Evolutionary conservation across 2,329 filamentous ascomycete species (phyloP).

Genomic region (Chaetomium strumarium): DNA sequence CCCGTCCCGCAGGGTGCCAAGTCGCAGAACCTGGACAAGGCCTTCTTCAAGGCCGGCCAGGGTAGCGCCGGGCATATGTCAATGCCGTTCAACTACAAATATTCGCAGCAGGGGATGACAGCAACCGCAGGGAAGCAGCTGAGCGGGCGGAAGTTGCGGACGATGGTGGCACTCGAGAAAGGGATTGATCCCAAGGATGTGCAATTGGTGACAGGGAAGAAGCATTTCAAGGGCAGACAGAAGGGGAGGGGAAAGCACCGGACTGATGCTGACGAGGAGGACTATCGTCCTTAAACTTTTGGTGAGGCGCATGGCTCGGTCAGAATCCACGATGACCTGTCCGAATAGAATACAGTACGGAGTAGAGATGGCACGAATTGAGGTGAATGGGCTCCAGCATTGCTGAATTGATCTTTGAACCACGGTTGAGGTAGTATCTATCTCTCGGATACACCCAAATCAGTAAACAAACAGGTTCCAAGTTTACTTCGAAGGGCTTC

Average conservation of each 20-base stretch:
- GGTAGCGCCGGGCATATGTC: slow-evolving; percentile 60
- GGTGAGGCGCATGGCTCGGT: not conserved
- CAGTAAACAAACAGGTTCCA: no score
- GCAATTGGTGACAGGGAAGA: slow-evolving; percentile 64
- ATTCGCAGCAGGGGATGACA: slow-evolving; percentile 67
- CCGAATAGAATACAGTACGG: no score
- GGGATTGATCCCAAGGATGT: slow-evolving; percentile 79
- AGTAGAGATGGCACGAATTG: no score
- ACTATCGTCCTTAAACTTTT: slow-evolving; percentile 5
- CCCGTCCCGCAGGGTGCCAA: slow-evolving; percentile 60
- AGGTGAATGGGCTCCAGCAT: no score
- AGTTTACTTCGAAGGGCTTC: no score
- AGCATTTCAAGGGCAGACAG: slow-evolving; percentile 83
- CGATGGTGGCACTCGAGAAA: slow-evolving; percentile 76
- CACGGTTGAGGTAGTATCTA: no score
- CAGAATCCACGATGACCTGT: no score
- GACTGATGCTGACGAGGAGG: slow-evolving; percentile 35
- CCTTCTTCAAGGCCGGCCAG: slow-evolving; percentile 72
- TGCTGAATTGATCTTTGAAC: no score
- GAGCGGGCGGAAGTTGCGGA: slow-evolving; percentile 73
- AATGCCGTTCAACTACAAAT: slow-evolving; percentile 85
- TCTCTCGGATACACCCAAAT: no score
- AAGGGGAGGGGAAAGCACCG: slow-evolving; percentile 50
- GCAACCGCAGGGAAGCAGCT: slow-evolving; percentile 53
- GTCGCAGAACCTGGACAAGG: slow-evolving; percentile 71